Evolutionary conservation across 2,329 filamentous ascomycete genomes (phyloP).

Genomic region (Sporothrix curviconia): DNA sequence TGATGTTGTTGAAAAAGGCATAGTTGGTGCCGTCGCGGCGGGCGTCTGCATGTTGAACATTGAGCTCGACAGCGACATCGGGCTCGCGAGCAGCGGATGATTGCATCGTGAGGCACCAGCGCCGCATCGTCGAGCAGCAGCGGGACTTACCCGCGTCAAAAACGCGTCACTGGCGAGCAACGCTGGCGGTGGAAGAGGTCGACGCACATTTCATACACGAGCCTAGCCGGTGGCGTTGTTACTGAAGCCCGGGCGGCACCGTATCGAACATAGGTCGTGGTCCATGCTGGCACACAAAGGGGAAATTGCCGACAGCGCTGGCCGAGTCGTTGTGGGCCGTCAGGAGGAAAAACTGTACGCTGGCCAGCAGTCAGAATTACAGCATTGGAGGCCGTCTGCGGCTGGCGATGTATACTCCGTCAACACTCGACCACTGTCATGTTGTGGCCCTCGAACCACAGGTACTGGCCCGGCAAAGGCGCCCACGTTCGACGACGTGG

Average conservation of each 20-base stretch:
- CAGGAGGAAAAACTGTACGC: conserved; percentile 54
- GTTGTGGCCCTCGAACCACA: conserved; percentile 61
- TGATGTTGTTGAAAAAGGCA: conserved; percentile 70
- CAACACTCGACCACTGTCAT: conserved; percentile 66
- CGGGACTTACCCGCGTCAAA: conserved; percentile 45
- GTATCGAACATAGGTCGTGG: conserved; percentile 61
- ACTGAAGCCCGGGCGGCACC: conserved; percentile 59
- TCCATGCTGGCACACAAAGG: conserved; percentile 67
- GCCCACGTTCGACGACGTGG: conserved; percentile 64
- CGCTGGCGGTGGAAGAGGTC: conserved; percentile 44
- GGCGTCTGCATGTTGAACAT: conserved; percentile 60
- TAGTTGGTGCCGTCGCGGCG: conserved; percentile 63
- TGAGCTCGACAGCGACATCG: conserved; percentile 56
- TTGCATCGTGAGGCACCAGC: conserved; percentile 64
- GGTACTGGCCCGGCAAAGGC: conserved; percentile 61
- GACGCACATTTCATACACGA: conserved; percentile 49
- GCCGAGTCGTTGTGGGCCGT: conserved; percentile 60
- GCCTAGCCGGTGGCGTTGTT: conserved; percentile 60
- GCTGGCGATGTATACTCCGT: conserved; percentile 63
- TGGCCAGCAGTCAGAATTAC: conserved; percentile 63
- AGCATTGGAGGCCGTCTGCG: conserved; percentile 53
- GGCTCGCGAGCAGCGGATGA: conserved; percentile 51
- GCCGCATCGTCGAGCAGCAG: conserved; percentile 48
- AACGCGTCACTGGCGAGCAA: conserved; percentile 51
- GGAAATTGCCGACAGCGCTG: conserved; percentile 47